Evolutionary conservation across 2,329 filamentous ascomycete species (phyloP).

Genomic region (Neurospora crassa): DNA sequence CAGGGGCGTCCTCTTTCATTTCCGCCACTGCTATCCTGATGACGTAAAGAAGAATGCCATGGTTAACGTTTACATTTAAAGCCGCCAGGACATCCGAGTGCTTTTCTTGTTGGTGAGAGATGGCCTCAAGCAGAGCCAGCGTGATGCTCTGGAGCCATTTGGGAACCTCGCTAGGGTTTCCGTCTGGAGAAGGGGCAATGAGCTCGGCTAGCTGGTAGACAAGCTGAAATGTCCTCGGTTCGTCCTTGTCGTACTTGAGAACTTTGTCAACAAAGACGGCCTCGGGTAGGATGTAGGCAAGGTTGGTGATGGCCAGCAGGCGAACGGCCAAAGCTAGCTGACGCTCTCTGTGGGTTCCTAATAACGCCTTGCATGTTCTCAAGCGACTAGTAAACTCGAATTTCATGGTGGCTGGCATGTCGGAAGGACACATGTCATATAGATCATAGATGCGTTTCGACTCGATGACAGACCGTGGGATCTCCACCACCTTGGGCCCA

Average conservation of each 20-base stretch:
- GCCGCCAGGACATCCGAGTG: conserved; percentile 76
- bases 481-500: conserved; percentile 52
- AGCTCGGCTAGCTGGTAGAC: conserved; percentile 88
- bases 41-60: conserved; percentile 88
- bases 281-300: conserved; percentile 83
- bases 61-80: conserved; percentile 92
- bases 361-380: conserved; percentile 72
- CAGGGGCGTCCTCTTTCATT: conserved; percentile 49
- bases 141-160: conserved; percentile 73
- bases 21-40: conserved; percentile 83
- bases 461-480: conserved; percentile 47
- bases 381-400: conserved; percentile 83
- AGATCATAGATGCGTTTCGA: conserved; percentile 47
- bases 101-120: conserved; percentile 69
- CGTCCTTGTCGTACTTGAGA: conserved; percentile 78
- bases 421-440: conserved; percentile 43
- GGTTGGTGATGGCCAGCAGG: conserved; percentile 77
- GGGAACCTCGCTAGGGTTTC: conserved; percentile 53
- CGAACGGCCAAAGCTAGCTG: conserved; percentile 72
- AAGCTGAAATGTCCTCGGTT: conserved; percentile 79
- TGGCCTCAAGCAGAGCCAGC: conserved; percentile 72
- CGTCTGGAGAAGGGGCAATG: conserved; percentile 71
- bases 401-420: conserved; percentile 61
- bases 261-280: conserved; percentile 76
- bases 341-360: conserved; percentile 53